Percentiles rank a stretch among this genome's conserved stretches.
Conservation (phyloP, 352 stramenopile species). For the Phytopythium chamaehyphon region DNA sequence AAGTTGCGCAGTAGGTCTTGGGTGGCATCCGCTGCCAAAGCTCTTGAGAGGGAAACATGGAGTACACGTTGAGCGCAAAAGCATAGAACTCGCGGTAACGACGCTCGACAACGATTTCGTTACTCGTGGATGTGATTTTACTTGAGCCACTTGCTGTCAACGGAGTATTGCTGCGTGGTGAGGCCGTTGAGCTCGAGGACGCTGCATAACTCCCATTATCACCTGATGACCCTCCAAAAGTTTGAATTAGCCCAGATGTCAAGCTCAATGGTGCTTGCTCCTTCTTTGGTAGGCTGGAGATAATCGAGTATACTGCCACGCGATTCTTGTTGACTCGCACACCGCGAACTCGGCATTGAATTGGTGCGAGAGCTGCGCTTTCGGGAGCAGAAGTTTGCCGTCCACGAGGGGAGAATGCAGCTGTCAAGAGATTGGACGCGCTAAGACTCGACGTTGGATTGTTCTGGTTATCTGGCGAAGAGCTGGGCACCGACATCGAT, state of each 20-base stretch:
- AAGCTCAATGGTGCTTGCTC: conserved; percentile 3
- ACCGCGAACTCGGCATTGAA: conserved; percentile 50
- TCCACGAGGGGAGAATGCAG: neutral
- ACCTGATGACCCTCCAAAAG: neutral
- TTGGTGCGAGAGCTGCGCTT: conserved; percentile 6
- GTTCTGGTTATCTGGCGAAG: neutral
- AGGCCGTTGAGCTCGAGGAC: neutral
- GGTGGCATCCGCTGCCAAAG: conserved; percentile 56
- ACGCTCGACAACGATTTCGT: conserved; percentile 52
- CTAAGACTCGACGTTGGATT: conserved; percentile 2
- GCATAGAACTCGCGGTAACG: conserved; percentile 78
- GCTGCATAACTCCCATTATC: neutral
- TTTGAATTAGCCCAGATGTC: conserved; percentile 1
- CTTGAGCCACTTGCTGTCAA: neutral
- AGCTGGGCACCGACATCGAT: conserved; percentile 17
- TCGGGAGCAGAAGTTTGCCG: neutral
- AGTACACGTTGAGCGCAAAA: conserved; percentile 52
- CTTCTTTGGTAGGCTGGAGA: conserved; percentile 31
- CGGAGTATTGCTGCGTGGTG: neutral
- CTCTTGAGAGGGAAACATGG: conserved; percentile 58
- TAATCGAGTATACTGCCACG: conserved; percentile 54
- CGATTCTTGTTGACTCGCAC: conserved; percentile 49
- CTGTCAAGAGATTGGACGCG: conserved; percentile 1
- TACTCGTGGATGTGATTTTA: neutral
- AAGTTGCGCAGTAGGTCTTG: conserved; percentile 59